phyloP scores from a whole-genome alignment of 169 alveolate genomes.

The Plasmodium adleri region DNA sequence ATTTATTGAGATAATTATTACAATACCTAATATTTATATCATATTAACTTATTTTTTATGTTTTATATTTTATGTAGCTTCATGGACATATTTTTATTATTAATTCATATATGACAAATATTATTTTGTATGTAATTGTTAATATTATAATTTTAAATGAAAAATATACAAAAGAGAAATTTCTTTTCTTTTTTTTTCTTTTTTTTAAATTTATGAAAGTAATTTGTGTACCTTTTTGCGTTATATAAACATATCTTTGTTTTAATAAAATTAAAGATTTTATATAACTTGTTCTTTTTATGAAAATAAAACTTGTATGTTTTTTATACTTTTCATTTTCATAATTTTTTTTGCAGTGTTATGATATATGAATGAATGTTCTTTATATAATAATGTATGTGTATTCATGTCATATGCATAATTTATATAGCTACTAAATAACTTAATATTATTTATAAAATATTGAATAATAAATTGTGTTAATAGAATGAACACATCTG shows the following conservation, averaged over 20 bases:
- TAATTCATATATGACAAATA: too few species aligned
- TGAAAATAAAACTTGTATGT: background rate
- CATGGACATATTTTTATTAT: too few species aligned
- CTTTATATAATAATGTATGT: background rate
- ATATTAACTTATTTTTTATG: too few species aligned
- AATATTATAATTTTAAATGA: too few species aligned
- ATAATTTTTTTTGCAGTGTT: background rate
- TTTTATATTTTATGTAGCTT: too few species aligned
- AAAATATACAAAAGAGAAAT: too few species aligned
- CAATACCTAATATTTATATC: too few species aligned
- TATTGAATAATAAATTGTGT: conserved; percentile 4
- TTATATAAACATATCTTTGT: background rate
- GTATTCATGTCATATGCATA: background rate
- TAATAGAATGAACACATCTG: background rate
- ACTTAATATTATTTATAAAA: background rate
- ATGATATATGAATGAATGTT: background rate
- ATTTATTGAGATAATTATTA: too few species aligned
- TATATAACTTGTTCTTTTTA: background rate
- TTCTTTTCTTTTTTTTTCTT: too few species aligned
- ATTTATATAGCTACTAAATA: background rate
- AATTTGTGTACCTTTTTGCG: background rate
- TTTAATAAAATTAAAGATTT: background rate
- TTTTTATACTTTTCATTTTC: background rate
- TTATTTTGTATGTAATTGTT: too few species aligned
- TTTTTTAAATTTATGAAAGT: background rate